Evolutionary conservation across 2,329 filamentous ascomycete species (phyloP).

Genomic region (Pseudogymnoascus sp.): DNA sequence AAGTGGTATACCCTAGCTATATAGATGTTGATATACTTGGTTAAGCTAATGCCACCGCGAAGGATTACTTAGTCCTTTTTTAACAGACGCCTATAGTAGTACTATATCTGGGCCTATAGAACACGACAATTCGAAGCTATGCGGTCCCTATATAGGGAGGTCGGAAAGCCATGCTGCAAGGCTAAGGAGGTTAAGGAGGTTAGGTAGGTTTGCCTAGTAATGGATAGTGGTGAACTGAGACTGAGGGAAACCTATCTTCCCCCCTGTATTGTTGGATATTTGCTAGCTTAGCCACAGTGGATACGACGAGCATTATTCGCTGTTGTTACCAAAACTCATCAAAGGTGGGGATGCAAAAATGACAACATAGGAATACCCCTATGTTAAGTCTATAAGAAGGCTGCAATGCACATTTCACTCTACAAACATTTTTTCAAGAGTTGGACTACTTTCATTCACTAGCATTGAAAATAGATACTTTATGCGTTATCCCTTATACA

Average conservation of each 20-base stretch:
- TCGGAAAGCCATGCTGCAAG: neutral
- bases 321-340: neutral
- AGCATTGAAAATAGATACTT: neutral
- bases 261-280: neutral
- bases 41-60: neutral
- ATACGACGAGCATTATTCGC: neutral
- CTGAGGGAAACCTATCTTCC: neutral
- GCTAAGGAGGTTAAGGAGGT: neutral
- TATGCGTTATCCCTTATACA: neutral
- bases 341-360: neutral
- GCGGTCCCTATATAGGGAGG: neutral
- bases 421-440: neutral
- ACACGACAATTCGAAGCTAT: neutral
- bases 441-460: neutral
- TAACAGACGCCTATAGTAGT: neutral
- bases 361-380: neutral
- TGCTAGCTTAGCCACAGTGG: neutral
- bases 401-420: neutral
- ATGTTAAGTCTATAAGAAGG: neutral
- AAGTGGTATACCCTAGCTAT: neutral
- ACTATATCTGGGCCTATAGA: neutral
- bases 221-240: neutral
- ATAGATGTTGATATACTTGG: neutral
- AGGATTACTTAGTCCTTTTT: neutral
- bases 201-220: neutral